These are phyloP conservation scores for Puccinellia tenuiflora DNA, from an alignment of 176 grass and related monocot species.

Conservation along the genomic window DNA sequence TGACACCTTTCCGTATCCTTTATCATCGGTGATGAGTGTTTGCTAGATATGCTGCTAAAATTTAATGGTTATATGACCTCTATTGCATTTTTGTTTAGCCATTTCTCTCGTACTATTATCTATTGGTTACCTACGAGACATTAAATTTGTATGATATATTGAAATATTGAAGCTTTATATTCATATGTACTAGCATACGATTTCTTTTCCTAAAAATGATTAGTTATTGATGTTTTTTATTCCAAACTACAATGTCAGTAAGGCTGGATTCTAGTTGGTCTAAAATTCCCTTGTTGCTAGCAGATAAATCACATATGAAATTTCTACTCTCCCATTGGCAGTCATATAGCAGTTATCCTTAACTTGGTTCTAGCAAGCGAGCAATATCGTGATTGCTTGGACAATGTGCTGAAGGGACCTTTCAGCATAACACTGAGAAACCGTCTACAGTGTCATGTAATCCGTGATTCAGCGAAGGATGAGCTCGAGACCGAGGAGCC, in stretches of 20 bases:
- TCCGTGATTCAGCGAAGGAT: constrained; percentile 80
- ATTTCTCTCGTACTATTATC: neutral
- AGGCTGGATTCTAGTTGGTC: constrained; percentile 2
- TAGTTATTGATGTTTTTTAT: neutral
- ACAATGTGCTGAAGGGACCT: constrained; percentile 64
- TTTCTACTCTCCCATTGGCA: neutral
- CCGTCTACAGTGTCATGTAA: constrained; percentile 85
- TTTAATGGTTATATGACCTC: neutral
- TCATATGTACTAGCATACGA: neutral
- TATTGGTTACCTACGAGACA: neutral
- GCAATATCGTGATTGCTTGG: constrained; percentile 64
- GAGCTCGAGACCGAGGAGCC: constrained; percentile 77
- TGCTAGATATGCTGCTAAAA: neutral
- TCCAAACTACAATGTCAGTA: neutral
- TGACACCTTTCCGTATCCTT: constrained; percentile 97
- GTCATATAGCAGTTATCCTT: constrained; percentile 28
- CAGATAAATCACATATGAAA: neutral
- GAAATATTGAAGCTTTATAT: neutral
- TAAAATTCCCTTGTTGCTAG: neutral
- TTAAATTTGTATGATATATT: neutral
- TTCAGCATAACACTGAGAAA: constrained; percentile 90
- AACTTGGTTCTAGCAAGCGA: constrained; percentile 64
- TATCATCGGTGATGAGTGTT: neutral
- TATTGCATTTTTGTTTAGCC: neutral
- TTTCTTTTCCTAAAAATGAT: neutral